Conservation (phyloP, 495 filamentous ascomycete genomes). For the Parachaetomium inaequale region DNA sequence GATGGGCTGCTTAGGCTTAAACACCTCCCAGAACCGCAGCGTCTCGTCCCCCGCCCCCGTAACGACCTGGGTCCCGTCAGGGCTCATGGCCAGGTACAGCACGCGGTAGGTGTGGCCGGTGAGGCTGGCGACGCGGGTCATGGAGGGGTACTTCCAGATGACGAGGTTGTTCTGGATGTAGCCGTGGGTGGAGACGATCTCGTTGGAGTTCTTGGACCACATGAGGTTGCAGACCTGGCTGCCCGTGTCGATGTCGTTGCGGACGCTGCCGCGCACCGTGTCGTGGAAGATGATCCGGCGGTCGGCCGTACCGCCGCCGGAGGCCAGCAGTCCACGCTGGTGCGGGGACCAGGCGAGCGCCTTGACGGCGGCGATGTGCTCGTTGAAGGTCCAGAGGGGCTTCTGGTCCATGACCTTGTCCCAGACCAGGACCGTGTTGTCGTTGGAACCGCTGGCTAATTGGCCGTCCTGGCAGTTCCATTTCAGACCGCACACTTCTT, state of each 20-base stretch:
- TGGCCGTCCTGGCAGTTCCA: constrained; percentile 97
- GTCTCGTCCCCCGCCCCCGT: constrained; percentile 97
- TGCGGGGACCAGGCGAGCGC: constrained; percentile 99
- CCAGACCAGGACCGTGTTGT: constrained; percentile 98
- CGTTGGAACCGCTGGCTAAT: constrained; percentile 93
- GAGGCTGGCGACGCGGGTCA: constrained; percentile 91
- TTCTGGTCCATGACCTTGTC: constrained; percentile 77
- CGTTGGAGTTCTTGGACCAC: constrained; percentile 93
- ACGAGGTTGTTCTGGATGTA: constrained; percentile 98
- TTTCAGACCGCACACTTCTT: constrained; percentile 95
- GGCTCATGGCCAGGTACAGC: constrained; percentile 94
- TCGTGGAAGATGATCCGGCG: constrained; percentile 97
- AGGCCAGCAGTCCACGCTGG: constrained; percentile 88
- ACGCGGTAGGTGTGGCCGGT: constrained; percentile 97
- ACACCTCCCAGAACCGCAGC: constrained; percentile 93
- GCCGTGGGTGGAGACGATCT: constrained; percentile 96
- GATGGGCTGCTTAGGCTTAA: constrained; percentile 36
- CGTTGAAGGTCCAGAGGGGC: constrained; percentile 85
- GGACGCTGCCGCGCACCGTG: constrained; percentile 69
- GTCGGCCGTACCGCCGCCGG: constrained; percentile 92
- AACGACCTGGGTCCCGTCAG: constrained; percentile 87
- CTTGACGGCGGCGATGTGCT: constrained; percentile 93
- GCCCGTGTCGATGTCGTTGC: constrained; percentile 89
- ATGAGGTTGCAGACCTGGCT: constrained; percentile 96
- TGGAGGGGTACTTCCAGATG: constrained; percentile 97